Evolutionary conservation across 2,329 filamentous ascomycete genomes (phyloP), one percentile per base, ranked within the genome.

Genomic region (Geosmithia morbida): DNA sequence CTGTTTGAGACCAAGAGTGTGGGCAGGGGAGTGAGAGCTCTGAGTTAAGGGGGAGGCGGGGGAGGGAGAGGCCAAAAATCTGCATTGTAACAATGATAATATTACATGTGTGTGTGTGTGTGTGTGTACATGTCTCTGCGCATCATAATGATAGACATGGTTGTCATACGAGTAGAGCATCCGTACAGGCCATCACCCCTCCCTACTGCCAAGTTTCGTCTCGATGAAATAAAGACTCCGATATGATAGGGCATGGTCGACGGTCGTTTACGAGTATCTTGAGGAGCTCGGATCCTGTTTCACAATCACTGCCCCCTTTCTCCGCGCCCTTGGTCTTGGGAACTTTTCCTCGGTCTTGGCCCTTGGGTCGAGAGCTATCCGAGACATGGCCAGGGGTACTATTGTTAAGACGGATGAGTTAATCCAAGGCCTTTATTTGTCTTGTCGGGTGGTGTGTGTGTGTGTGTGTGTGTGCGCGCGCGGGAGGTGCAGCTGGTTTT

Each of bases 1-100:
- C 64, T 85, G 14, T 89, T 89, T 59, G 77, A 86, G 56, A 88
- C 84, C 13, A 71, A 80, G 14, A 83, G 77, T 55, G 81, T 87
- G n/a, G 84, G 84, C 1, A 69, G 74, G 50, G 84, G 77, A 11
- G 72, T 86, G 49, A 69, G 78, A 53, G 61, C 62, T 29, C 20
- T 49, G 22, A 26, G 48, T 5, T 26, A 8, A 26, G 22, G 22
- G 22, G 22, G 22, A 26, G 22, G 22, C 4, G 22, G 22, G 22
- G 22, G 22, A 26, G n/a, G n/a, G n/a, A n/a, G n/a, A n/a, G n/a
- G n/a, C n/a, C n/a, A n/a, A n/a, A n/a, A n/a, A n/a, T n/a, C n/a
- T n/a, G n/a, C n/a, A n/a, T n/a, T n/a, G n/a, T n/a, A n/a, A n/a
- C n/a, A n/a, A n/a, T n/a, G n/a, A n/a, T n/a, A n/a, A n/a, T n/a